phyloP scores from a whole-genome alignment of 106 monocot species.

The Phalaenopsis aphrodite region DNA sequence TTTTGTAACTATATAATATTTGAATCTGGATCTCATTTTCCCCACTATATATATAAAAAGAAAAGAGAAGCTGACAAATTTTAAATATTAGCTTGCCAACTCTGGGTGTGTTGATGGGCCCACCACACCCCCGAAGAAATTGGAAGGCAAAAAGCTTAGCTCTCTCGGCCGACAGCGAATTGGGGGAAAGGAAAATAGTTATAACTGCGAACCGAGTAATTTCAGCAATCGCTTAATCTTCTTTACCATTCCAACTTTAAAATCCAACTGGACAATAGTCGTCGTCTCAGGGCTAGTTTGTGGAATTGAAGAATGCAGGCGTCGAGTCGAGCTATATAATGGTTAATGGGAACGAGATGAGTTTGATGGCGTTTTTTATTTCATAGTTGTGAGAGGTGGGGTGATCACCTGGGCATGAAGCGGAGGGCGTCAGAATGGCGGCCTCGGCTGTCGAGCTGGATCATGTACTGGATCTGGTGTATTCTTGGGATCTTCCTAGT shows the following conservation, averaged over 20 bases:
- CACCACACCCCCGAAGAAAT: too few species aligned
- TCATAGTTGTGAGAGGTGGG: not conserved
- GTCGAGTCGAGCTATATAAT: not conserved
- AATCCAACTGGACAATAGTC: not conserved
- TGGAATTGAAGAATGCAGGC: not conserved
- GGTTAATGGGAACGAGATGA: not conserved
- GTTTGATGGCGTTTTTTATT: not conserved
- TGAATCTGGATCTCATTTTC: too few species aligned
- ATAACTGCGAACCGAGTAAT: not conserved
- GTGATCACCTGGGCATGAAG: not conserved
- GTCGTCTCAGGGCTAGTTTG: not conserved
- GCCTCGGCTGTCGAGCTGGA: not conserved
- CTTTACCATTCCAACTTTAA: not conserved
- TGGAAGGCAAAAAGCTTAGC: too few species aligned
- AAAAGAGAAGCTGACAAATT: too few species aligned
- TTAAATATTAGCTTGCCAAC: too few species aligned
- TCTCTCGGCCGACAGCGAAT: too few species aligned
- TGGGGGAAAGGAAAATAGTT: too few species aligned
- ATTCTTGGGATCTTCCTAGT: not conserved
- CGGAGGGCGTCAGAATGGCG: constrained; percentile 4
- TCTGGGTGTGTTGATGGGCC: too few species aligned
- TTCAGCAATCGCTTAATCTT: not conserved
- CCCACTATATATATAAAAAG: too few species aligned
- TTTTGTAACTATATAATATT: too few species aligned
- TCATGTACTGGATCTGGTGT: not conserved